These are phyloP conservation scores for Botrytis elliptica DNA, from an alignment of 2,329 filamentous ascomycete species.

Conservation along the genomic window DNA sequence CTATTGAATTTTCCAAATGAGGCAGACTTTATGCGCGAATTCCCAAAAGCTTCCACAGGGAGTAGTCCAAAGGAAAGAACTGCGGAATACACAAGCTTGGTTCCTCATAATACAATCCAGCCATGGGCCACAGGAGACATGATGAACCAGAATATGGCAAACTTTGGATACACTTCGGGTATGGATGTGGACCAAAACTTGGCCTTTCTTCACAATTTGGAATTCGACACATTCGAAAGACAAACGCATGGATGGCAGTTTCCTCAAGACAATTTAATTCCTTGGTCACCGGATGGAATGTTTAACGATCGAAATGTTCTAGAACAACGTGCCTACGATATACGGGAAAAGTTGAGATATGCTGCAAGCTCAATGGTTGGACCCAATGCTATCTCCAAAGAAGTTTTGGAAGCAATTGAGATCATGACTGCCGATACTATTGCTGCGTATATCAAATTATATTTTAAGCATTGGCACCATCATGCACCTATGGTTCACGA, in stretches of 20 bases:
- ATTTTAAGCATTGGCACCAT: conserved; percentile 39
- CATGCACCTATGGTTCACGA: conserved; percentile 39
- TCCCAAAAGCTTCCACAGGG: conserved; percentile 33
- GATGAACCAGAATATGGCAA: not conserved
- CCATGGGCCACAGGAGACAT: conserved; percentile 15
- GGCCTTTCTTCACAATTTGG: conserved; percentile 32
- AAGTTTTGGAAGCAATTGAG: conserved; percentile 35
- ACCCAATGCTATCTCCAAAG: conserved; percentile 30
- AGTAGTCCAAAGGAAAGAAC: conserved; percentile 28
- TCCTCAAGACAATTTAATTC: conserved; percentile 30
- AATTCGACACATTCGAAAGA: conserved; percentile 35
- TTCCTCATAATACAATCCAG: conserved; percentile 22
- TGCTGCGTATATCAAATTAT: conserved; percentile 34
- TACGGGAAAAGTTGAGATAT: conserved; percentile 36
- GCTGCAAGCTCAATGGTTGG: conserved; percentile 27
- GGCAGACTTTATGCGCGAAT: conserved; percentile 36
- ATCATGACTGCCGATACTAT: conserved; percentile 33
- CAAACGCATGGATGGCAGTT: conserved; percentile 33
- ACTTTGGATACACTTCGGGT: conserved; percentile 23
- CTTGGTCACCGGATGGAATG: conserved; percentile 26
- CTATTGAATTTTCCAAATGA: conserved; percentile 37
- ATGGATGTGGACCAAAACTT: conserved; percentile 26
- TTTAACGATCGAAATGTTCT: conserved; percentile 30
- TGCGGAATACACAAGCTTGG: conserved; percentile 23
- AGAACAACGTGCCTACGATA: conserved; percentile 34